phyloP scores from a whole-genome alignment of 306 rosid species.

The Castanopsis chinensis region DNA sequence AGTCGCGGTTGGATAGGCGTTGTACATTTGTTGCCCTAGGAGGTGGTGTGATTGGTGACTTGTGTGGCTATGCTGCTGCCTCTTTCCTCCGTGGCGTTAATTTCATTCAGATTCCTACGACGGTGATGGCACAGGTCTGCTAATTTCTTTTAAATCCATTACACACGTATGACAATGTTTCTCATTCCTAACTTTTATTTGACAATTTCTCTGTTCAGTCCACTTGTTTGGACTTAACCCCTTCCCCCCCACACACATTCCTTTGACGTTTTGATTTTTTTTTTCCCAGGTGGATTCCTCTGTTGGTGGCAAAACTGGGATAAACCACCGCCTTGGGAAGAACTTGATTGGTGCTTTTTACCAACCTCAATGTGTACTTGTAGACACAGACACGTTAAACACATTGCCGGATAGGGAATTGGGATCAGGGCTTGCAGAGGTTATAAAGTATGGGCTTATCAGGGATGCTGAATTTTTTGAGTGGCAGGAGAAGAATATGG shows the following conservation, averaged over 20 bases:
- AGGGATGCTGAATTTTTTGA: conserved; percentile 87
- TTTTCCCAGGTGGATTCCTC: conserved; percentile 86
- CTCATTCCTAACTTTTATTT: background rate
- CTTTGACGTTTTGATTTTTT: background rate
- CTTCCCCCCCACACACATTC: background rate
- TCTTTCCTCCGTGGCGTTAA: conserved; percentile 86
- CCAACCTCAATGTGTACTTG: conserved; percentile 91
- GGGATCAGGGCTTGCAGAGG: conserved; percentile 95
- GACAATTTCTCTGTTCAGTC: background rate
- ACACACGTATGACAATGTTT: background rate
- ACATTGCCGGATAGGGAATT: conserved; percentile 86
- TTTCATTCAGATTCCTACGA: conserved; percentile 95
- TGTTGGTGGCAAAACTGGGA: conserved; percentile 97
- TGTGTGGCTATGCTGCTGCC: conserved; percentile 96
- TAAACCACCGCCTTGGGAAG: conserved; percentile 93
- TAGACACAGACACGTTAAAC: conserved; percentile 80
- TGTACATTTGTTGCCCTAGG: conserved; percentile 96
- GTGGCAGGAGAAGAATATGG: conserved; percentile 95
- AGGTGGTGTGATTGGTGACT: conserved; percentile 94
- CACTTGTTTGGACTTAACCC: background rate
- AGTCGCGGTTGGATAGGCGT: conserved; percentile 69
- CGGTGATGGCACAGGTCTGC: conserved; percentile 91
- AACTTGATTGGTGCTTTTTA: conserved; percentile 92
- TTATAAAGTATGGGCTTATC: conserved; percentile 87
- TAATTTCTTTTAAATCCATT: background rate